Evolutionary conservation across 2,329 filamentous ascomycete species (phyloP).

Genomic region (Colletotrichum horii): DNA sequence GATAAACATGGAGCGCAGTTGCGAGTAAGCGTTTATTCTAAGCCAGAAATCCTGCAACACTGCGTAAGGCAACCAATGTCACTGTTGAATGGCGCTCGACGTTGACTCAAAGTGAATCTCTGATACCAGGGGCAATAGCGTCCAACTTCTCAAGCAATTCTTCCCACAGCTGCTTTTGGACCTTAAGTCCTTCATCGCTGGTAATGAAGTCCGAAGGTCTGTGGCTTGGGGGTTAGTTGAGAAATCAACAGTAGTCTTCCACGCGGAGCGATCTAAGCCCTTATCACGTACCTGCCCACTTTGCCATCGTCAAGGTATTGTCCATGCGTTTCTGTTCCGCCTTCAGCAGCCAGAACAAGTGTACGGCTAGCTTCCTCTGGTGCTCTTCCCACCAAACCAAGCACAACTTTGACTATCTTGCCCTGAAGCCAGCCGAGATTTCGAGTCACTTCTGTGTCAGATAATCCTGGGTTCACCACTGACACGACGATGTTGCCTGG

Average conservation of each 20-base stretch:
- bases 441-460: not conserved
- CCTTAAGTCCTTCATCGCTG: conserved; percentile 38
- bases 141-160: conserved; percentile 51
- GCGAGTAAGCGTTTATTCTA: not conserved
- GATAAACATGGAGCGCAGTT: not conserved
- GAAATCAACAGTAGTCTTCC: rapidly evolving
- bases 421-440: not conserved
- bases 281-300: conserved; percentile 14
- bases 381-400: conserved; percentile 33
- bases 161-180: conserved; percentile 41
- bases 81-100: not conserved
- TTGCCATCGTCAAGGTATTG: conserved; percentile 41
- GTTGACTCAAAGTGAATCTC: not conserved
- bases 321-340: conserved; percentile 41
- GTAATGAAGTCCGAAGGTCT: conserved; percentile 31
- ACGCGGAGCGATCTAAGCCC: not conserved
- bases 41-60: conserved; percentile 25
- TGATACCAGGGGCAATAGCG: conserved; percentile 41
- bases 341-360: conserved; percentile 39
- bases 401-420: not conserved
- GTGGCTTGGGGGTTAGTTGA: conserved; percentile 8
- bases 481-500: not conserved
- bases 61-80: conserved; percentile 15
- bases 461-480: not conserved
- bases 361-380: conserved; percentile 43